Percentiles rank a stretch among this genome's conserved stretches.
phyloP scores from a whole-genome alignment of 2,329 filamentous ascomycete species.

The Aureobasidium sp. region DNA sequence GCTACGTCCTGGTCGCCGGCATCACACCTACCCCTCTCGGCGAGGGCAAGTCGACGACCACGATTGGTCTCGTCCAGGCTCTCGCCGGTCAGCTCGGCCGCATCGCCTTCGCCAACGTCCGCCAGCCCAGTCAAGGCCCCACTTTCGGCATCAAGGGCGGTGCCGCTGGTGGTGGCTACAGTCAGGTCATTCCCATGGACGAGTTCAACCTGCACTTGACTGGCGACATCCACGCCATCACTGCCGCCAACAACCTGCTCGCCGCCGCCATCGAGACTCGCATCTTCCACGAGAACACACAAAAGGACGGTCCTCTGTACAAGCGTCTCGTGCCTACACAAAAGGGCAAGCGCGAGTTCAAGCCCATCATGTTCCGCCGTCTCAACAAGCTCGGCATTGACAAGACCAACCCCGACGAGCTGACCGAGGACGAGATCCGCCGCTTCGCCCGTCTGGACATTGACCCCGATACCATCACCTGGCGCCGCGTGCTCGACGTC shows the following conservation, averaged over 20 bases:
- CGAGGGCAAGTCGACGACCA: conserved; percentile 97
- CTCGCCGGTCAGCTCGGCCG: conserved; percentile 81
- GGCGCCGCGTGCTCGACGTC: conserved; percentile 91
- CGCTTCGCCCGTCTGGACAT: conserved; percentile 93
- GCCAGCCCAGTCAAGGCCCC: conserved; percentile 92
- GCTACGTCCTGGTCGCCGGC: conserved; percentile 87
- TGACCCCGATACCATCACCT: conserved; percentile 93
- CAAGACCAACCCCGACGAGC: conserved; percentile 86
- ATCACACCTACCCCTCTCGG: conserved; percentile 95
- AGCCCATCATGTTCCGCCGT: conserved; percentile 84
- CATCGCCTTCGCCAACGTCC: conserved; percentile 90
- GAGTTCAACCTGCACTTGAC: conserved; percentile 98
- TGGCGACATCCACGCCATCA: conserved; percentile 95
- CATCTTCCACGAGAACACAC: conserved; percentile 96
- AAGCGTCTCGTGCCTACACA: conserved; percentile 80
- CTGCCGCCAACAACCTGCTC: conserved; percentile 92
- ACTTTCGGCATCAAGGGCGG: conserved; percentile 99
- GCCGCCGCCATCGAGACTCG: conserved; percentile 95
- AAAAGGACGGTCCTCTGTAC: conserved; percentile 84
- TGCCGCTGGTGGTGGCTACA: conserved; percentile 94
- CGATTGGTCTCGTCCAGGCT: conserved; percentile 89
- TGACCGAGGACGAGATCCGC: conserved; percentile 81
- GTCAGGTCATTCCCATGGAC: conserved; percentile 98
- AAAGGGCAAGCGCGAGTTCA: conserved; percentile 82
- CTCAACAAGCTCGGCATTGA: conserved; percentile 93